Percentiles rank a stretch among this genome's conserved stretches.
Evolutionary conservation across 208 protist genomes (phyloP).

Genomic region (Wallacemonas sp.): DNA sequence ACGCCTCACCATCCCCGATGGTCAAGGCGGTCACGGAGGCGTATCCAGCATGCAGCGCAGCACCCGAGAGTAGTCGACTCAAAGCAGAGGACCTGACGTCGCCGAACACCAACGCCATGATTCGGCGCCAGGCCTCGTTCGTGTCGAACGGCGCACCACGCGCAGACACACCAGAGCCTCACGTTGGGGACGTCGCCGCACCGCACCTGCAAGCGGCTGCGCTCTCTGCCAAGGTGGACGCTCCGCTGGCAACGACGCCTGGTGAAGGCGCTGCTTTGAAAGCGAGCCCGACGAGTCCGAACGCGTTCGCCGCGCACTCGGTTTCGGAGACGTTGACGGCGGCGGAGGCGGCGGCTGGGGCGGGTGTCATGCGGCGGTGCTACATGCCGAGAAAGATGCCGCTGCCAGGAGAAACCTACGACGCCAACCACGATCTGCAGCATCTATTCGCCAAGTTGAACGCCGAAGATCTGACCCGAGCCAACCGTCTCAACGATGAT

Average conservation of each 20-base stretch:
- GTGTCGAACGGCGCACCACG: too few relatives aligned
- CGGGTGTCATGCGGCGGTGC: not conserved
- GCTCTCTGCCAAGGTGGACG: too few relatives aligned
- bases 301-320: not conserved
- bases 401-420: conserved; percentile 10
- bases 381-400: not conserved
- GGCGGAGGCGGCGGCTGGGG: not conserved
- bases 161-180: too few relatives aligned
- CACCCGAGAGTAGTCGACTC: too few relatives aligned
- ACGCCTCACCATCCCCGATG: not conserved
- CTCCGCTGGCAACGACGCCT: too few relatives aligned
- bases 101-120: conserved; percentile 2
- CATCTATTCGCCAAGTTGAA: conserved; percentile 34
- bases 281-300: not conserved
- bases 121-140: conserved; percentile 10
- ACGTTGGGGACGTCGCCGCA: not conserved
- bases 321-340: conserved; percentile 2
- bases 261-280: too few relatives aligned
- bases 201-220: not conserved
- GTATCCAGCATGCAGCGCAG: too few relatives aligned
- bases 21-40: not conserved
- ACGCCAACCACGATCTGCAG: conserved; percentile 47
- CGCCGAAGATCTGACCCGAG: conserved; percentile 30
- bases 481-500: conserved; percentile 30
- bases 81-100: too few relatives aligned